Conservation (phyloP, 1,139 yeast genomes). For the Sugiyamaella xylanicola region DNA sequence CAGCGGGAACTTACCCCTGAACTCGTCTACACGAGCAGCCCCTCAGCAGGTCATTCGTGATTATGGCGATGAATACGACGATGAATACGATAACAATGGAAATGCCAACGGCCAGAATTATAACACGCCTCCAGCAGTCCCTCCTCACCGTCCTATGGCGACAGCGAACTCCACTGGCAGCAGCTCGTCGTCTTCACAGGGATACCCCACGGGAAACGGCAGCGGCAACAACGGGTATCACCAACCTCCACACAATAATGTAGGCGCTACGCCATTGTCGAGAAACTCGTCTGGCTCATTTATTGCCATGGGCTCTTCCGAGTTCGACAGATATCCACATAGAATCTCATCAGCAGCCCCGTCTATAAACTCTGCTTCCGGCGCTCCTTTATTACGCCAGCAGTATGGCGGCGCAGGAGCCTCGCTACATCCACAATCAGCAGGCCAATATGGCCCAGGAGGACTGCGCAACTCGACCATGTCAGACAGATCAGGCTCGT, state of each 20-base stretch:
- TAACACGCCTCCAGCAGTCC: constrained; percentile 18
- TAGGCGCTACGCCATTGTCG: constrained; percentile 23
- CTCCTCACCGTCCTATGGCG: constrained; percentile 21
- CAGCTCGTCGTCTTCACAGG: constrained; percentile 8
- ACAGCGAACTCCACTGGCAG: constrained; percentile 18
- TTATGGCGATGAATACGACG: constrained; percentile 21
- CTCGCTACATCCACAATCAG: constrained; percentile 18
- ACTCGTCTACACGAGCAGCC: constrained; percentile 11
- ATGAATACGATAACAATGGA: constrained; percentile 9
- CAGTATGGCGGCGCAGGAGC: constrained; percentile 20
- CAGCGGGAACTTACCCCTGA: constrained; percentile 6
- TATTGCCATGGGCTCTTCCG: constrained; percentile 36
- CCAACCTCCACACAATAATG: constrained; percentile 6
- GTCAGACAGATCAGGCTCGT: constrained; percentile 35
- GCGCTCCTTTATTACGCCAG: constrained; percentile 27
- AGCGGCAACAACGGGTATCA: constrained; percentile 10
- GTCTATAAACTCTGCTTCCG: constrained; percentile 35
- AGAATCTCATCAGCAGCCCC: constrained; percentile 41
- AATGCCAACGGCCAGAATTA: not conserved
- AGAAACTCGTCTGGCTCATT: constrained; percentile 34
- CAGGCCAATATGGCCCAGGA: constrained; percentile 18
- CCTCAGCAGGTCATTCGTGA: constrained; percentile 24
- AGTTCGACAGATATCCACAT: constrained; percentile 45
- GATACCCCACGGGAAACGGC: constrained; percentile 7
- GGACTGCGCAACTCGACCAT: constrained; percentile 32